A percentile compares a stretch with the other conserved stretches of the same genome.
Evolutionary conservation across 2,329 filamentous ascomycete species (phyloP).

Genomic region (Penicillium sp.): DNA sequence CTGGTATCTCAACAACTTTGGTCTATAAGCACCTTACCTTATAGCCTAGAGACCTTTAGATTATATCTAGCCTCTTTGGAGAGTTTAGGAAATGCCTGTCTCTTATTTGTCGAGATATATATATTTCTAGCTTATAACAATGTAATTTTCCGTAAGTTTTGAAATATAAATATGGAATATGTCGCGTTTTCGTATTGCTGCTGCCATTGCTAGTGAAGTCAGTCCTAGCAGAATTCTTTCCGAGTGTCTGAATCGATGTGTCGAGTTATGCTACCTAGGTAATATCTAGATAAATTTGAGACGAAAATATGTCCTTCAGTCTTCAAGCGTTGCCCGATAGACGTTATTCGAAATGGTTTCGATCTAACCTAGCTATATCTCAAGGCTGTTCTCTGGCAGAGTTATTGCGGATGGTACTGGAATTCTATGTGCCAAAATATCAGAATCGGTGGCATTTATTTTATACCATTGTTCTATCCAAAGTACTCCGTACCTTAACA

Average conservation of each 20-base stretch:
- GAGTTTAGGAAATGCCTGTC: no score
- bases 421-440: background rate
- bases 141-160: no score
- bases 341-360: background rate
- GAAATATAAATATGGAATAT: no score
- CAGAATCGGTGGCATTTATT: background rate
- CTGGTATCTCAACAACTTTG: no score
- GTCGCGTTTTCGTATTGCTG: slow-evolving; percentile 9
- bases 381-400: background rate
- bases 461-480: no score
- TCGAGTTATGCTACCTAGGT: background rate
- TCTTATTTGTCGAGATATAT: no score
- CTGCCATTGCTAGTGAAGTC: slow-evolving; percentile 5
- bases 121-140: no score
- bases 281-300: background rate
- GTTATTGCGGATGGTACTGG: background rate
- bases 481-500: no score
- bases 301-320: background rate
- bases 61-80: no score
- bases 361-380: background rate
- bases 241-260: background rate
- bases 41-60: no score
- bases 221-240: slow-evolving; percentile 13
- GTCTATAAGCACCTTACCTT: no score
- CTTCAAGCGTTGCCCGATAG: background rate